These are phyloP conservation scores for Aspergillus pseudoglaucus DNA, from an alignment of 2,329 filamentous ascomycete genomes.

Conservation along the genomic window DNA sequence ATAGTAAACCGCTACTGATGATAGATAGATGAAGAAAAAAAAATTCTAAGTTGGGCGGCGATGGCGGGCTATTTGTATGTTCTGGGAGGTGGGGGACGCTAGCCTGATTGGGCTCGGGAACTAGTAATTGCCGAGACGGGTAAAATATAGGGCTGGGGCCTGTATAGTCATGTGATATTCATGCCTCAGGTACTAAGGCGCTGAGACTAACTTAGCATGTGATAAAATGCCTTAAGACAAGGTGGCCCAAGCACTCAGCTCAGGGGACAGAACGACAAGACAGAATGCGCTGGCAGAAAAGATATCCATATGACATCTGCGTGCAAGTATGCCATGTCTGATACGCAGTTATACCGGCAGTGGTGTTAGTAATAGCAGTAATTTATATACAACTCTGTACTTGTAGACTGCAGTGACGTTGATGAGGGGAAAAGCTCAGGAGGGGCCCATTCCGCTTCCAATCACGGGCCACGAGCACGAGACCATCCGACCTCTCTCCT, in stretches of 20 bases:
- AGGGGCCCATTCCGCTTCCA: constrained; percentile 11
- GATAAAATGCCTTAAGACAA: background rate
- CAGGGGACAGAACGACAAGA: background rate
- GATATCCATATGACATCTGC: background rate
- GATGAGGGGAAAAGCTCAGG: constrained; percentile 1
- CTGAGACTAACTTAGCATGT: background rate
- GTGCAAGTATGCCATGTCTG: background rate
- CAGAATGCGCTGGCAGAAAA: background rate
- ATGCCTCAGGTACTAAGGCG: background rate
- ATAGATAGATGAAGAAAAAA: constrained; percentile 38
- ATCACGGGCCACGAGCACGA: constrained; percentile 27
- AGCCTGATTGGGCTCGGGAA: constrained; percentile 12
- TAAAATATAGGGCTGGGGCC: constrained; percentile 13
- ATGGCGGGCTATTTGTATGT: constrained; percentile 24
- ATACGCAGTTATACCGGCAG: background rate
- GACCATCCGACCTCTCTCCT: constrained; percentile 17
- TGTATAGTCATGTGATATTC: background rate
- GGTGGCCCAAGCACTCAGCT: background rate
- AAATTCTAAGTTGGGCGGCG: constrained; percentile 7
- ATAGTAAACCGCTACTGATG: constrained; percentile 49
- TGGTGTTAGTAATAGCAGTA: too few relatives aligned
- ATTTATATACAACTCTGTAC: background rate
- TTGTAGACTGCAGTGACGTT: background rate
- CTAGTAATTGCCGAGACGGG: constrained; percentile 9
- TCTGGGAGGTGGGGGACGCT: constrained; percentile 10